Evolutionary conservation across 2,329 filamentous ascomycete species (phyloP).

Genomic region (Fusarium sp.): DNA sequence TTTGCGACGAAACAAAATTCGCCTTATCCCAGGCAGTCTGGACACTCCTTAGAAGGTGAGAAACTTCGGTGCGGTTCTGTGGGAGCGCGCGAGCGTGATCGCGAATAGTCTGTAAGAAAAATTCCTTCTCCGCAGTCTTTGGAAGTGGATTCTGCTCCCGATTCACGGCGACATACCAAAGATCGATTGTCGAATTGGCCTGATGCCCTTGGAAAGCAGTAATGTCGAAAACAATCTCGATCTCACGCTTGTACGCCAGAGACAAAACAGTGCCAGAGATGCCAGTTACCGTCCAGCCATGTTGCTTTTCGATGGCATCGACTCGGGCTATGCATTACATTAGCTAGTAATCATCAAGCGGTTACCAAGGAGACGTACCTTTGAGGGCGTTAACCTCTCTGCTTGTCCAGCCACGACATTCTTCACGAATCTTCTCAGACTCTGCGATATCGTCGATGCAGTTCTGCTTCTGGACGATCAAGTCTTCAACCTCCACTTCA

Average conservation of each 20-base stretch:
- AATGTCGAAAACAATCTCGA: constrained; percentile 79
- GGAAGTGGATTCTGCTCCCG: constrained; percentile 66
- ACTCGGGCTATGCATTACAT: constrained; percentile 69
- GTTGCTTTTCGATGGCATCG: constrained; percentile 71
- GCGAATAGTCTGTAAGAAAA: constrained; percentile 79
- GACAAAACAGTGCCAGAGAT: constrained; percentile 73
- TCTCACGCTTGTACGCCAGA: constrained; percentile 77
- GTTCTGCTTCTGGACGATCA: constrained; percentile 74
- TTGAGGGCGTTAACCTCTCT: constrained; percentile 84
- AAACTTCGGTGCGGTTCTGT: constrained; percentile 68
- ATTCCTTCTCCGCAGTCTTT: constrained; percentile 75
- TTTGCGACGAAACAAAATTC: constrained; percentile 67
- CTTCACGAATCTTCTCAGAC: constrained; percentile 85
- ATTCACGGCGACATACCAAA: constrained; percentile 75
- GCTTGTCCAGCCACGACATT: constrained; percentile 89
- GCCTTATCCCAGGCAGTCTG: constrained; percentile 75
- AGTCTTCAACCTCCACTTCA: constrained; percentile 71
- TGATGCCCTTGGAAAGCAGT: constrained; percentile 66
- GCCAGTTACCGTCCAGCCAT: constrained; percentile 79
- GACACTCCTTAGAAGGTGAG: constrained; percentile 69
- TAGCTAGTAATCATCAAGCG: constrained; percentile 46
- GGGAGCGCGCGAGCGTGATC: constrained; percentile 73
- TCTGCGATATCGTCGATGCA: constrained; percentile 81
- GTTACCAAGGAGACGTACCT: constrained; percentile 60
- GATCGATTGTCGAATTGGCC: constrained; percentile 70